Evolutionary conservation across 2,329 filamentous ascomycete genomes (phyloP), one percentile per base, ranked within the genome.

Genomic region (Talaromyces sp.): DNA sequence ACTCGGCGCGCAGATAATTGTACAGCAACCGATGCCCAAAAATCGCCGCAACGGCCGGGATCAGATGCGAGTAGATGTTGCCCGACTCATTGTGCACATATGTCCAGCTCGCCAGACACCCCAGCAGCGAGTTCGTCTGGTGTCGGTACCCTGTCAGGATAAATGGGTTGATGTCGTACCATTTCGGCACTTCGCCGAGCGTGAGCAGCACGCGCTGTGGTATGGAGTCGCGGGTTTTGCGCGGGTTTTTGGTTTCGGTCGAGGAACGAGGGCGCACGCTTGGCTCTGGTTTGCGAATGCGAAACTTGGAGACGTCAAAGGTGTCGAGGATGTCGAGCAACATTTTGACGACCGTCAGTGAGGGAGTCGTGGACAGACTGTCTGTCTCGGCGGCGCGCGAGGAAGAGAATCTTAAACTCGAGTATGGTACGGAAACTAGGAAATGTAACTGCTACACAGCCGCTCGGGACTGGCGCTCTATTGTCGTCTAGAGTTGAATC

Each of bases 51-150:
- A 80, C 46, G 11, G 73, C 77, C 0, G 81, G 80, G 2, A 83
- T 63, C 4, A 83, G 70, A 64, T 80, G 77, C 17, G 77, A 75
- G 63, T 73, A 78, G 53, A 80, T 79, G 62, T 79, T 80, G 65
- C 73, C 63, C 0, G 74, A 70, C 65, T 80, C 78, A 62, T 80
- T 80, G 67, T 80, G 78, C 13, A 76, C 62, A 66, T 78, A 77
- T 4, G 66, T 60, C 70, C 73, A 76, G 64, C 78, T 81, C 17
- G 65, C 58, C 57, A 81, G 65, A 62, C 73, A 82, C 8, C 61
- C 64, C 2, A 53, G 57, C 14, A 66, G 65, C 0, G 78, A 80
- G 50, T 71, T 65, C 9, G 73, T 75, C 13, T 74, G 72, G 9
- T 76, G 76, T 14, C 79, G 77, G 64, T 82, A 82, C 24, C 77